These are phyloP conservation scores for Neurospora sp. DNA, from an alignment of 495 filamentous ascomycete genomes.

Conservation along the genomic window DNA sequence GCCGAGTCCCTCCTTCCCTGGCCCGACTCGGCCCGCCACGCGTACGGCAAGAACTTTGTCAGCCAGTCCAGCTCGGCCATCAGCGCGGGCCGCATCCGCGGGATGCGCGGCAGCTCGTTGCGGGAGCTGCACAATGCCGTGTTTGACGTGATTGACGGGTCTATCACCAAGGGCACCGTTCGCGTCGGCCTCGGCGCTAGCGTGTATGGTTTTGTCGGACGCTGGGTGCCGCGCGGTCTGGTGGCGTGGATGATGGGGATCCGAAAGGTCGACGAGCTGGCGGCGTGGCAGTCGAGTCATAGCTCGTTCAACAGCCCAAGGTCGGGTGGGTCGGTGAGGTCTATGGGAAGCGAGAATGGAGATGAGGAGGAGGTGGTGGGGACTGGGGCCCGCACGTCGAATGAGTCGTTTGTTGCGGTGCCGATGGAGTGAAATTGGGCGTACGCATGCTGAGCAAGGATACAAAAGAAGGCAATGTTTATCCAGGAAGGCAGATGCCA, in stretches of 20 bases:
- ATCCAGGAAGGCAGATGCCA: background rate
- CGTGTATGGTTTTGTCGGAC: slow-evolving; percentile 77
- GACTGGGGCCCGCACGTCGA: background rate
- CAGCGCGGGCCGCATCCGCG: slow-evolving; percentile 32
- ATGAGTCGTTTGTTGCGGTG: slow-evolving; percentile 20
- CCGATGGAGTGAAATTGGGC: slow-evolving; percentile 14
- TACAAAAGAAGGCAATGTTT: background rate
- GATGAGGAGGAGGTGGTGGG: slow-evolving; percentile 12
- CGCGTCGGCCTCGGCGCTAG: slow-evolving; percentile 73
- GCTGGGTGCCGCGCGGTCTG: slow-evolving; percentile 66
- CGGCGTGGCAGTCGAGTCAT: slow-evolving; percentile 28
- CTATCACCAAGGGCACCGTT: slow-evolving; percentile 40
- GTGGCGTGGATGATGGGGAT: slow-evolving; percentile 88
- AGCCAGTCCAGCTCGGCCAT: slow-evolving; percentile 37
- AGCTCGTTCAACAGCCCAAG: slow-evolving; percentile 14
- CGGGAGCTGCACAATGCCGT: slow-evolving; percentile 74
- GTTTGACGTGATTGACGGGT: slow-evolving; percentile 66
- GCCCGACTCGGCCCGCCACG: slow-evolving; percentile 43
- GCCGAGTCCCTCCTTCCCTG: slow-evolving; percentile 54
- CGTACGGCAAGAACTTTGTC: slow-evolving; percentile 49
- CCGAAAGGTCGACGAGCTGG: slow-evolving; percentile 40
- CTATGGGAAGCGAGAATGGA: slow-evolving; percentile 9
- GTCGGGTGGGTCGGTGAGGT: slow-evolving; percentile 3
- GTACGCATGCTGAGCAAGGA: background rate
- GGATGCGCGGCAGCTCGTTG: slow-evolving; percentile 53